Evolutionary conservation across 1,284 basidiomycete genomes (phyloP).

Genomic region (Cutaneotrichosporon sp.): DNA sequence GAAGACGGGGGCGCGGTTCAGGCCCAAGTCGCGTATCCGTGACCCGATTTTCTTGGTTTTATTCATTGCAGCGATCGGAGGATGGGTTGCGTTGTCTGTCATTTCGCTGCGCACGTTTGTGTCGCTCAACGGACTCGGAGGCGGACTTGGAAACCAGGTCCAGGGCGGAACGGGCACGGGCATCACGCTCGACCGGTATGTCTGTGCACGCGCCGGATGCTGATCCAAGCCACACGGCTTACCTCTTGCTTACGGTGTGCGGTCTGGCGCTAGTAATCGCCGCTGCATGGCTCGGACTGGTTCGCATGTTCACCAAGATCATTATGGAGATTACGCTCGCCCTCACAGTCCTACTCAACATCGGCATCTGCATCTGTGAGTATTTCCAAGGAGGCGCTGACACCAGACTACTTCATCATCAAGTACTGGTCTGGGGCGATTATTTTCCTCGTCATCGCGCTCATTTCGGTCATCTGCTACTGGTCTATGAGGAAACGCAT

Average conservation of each 20-base stretch:
- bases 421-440: slow-evolving; percentile 62
- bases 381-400: background rate
- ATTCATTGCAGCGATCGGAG: slow-evolving; percentile 68
- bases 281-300: slow-evolving; percentile 54
- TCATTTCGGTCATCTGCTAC: slow-evolving; percentile 75
- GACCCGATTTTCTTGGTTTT: slow-evolving; percentile 69
- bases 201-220: slow-evolving; percentile 5
- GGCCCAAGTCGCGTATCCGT: slow-evolving; percentile 66
- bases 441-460: slow-evolving; percentile 66
- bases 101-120: slow-evolving; percentile 66
- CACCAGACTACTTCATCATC: slow-evolving; percentile 68
- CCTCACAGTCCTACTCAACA: slow-evolving; percentile 69
- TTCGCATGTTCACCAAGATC: slow-evolving; percentile 70
- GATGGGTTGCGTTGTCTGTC: slow-evolving; percentile 67
- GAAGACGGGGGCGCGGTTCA: slow-evolving; percentile 62
- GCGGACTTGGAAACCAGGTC: slow-evolving; percentile 37
- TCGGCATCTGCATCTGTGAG: slow-evolving; percentile 56
- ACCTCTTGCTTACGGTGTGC: slow-evolving; percentile 68
- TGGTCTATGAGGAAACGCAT: slow-evolving; percentile 58
- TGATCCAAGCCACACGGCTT: slow-evolving; percentile 57
- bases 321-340: slow-evolving; percentile 79
- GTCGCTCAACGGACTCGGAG: slow-evolving; percentile 61
- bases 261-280: slow-evolving; percentile 62
- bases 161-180: slow-evolving; percentile 40
- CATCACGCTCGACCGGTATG: slow-evolving; percentile 38